Percentiles rank a stretch among this genome's conserved stretches.
Evolutionary conservation across 75 land plant genomes (phyloP).

Genomic region (Selaginella tamariscina): DNA sequence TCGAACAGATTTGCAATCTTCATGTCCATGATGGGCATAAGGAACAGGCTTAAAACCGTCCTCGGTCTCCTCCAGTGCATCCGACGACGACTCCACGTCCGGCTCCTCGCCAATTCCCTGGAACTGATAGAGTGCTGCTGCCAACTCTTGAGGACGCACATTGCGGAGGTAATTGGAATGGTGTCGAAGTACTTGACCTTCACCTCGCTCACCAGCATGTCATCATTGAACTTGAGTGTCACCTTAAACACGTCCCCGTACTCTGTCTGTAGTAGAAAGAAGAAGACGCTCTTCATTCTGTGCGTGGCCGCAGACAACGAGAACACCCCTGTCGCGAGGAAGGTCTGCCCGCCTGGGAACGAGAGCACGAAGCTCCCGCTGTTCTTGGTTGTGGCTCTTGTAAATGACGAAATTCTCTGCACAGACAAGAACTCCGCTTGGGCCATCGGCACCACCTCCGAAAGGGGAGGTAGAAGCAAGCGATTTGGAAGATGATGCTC

Average conservation of each 20-base stretch:
- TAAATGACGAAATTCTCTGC: background rate
- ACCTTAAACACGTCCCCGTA: slow-evolving; percentile 96
- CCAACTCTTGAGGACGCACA: slow-evolving; percentile 94
- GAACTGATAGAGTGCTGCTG: slow-evolving; percentile 92
- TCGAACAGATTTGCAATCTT: slow-evolving; percentile 9
- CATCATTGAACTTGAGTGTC: slow-evolving; percentile 58
- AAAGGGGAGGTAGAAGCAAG: slow-evolving; percentile 37
- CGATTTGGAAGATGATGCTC: slow-evolving; percentile 58
- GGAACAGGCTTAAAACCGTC: slow-evolving; percentile 93
- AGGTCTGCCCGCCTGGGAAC: background rate
- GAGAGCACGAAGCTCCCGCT: background rate
- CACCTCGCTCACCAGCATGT: slow-evolving; percentile 42
- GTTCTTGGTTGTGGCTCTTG: background rate
- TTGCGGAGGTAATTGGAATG: slow-evolving; percentile 74
- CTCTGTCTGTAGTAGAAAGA: slow-evolving; percentile 93
- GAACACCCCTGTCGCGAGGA: slow-evolving; percentile 22
- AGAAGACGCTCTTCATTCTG: slow-evolving; percentile 74
- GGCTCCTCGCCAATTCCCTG: slow-evolving; percentile 86
- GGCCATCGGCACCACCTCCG: slow-evolving; percentile 21
- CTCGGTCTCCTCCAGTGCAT: slow-evolving; percentile 82
- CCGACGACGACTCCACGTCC: slow-evolving; percentile 89
- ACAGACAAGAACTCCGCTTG: background rate
- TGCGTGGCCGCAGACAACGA: slow-evolving; percentile 91
- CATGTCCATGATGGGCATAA: slow-evolving; percentile 38
- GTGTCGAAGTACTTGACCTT: slow-evolving; percentile 98